Percentiles rank a stretch among this genome's conserved stretches.
Conservation (phyloP, 148 eudicot species). For the Simmondsia chinensis region DNA sequence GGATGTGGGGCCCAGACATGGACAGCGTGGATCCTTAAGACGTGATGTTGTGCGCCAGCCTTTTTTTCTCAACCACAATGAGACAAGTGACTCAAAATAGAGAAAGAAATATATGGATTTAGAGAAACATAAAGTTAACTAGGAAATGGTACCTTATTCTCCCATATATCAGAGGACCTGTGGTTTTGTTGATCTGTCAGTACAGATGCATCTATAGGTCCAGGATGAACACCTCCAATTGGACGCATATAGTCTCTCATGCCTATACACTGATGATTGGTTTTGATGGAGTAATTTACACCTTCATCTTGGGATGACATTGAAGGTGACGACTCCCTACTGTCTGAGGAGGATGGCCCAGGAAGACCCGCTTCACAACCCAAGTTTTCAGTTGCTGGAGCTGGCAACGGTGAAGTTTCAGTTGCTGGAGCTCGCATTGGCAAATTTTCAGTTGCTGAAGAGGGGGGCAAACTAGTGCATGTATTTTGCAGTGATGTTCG, state of each 20-base stretch:
- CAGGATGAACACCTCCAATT: neutral
- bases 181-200: neutral
- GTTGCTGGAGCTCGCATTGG: too few relatives aligned
- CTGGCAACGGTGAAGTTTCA: too few relatives aligned
- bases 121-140: neutral
- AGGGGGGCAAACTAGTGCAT: too few relatives aligned
- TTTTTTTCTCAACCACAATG: neutral
- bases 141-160: neutral
- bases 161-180: conserved; percentile 1
- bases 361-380: too few relatives aligned
- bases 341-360: too few relatives aligned
- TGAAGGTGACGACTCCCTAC: too few relatives aligned
- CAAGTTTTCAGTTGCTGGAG: too few relatives aligned
- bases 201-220: neutral
- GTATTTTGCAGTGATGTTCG: too few relatives aligned
- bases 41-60: neutral
- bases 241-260: conserved; percentile 3
- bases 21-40: neutral
- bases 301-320: too few relatives aligned
- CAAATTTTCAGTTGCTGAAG: too few relatives aligned
- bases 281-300: too few relatives aligned
- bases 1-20: conserved; percentile 5
- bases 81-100: neutral
- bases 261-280: too few relatives aligned
- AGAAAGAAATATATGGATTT: neutral